phyloP scores from a whole-genome alignment of 164 flowering plant species.

The Euptelea pleiosperma region DNA sequence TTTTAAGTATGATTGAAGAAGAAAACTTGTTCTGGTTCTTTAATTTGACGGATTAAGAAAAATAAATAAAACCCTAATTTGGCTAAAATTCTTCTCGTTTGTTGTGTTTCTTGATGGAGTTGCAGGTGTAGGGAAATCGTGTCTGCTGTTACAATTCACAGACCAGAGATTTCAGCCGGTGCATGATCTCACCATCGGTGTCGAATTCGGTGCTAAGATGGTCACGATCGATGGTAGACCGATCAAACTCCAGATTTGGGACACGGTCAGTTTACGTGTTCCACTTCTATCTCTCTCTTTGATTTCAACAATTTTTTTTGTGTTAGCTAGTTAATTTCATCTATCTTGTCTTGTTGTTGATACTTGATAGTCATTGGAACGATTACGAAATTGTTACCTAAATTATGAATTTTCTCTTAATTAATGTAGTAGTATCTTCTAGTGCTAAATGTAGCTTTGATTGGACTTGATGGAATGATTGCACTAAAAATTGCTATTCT shows the following conservation, averaged over 20 bases:
- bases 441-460: no score
- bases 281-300: neutral
- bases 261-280: conserved; percentile 28
- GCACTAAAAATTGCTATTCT: no score
- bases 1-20: neutral
- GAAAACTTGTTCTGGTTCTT: neutral
- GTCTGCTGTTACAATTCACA: conserved; percentile 46
- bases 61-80: conserved; percentile 1
- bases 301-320: no score
- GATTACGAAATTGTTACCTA: no score
- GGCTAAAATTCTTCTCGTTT: neutral
- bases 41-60: no score
- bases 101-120: neutral
- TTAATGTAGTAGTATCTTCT: no score
- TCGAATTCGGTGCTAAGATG: conserved; percentile 50
- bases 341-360: no score
- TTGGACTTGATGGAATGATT: no score
- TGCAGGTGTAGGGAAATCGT: conserved; percentile 51
- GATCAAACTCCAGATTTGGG: conserved; percentile 50
- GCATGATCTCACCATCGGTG: conserved; percentile 48
- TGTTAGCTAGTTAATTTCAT: no score
- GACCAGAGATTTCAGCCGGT: conserved; percentile 49
- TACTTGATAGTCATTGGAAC: no score
- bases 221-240: conserved; percentile 34
- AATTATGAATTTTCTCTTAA: no score